A percentile compares a stretch with the other conserved stretches of the same genome.
These are phyloP conservation scores for Epithele typhae DNA, from an alignment of 768 basidiomycete species.

Conservation along the genomic window DNA sequence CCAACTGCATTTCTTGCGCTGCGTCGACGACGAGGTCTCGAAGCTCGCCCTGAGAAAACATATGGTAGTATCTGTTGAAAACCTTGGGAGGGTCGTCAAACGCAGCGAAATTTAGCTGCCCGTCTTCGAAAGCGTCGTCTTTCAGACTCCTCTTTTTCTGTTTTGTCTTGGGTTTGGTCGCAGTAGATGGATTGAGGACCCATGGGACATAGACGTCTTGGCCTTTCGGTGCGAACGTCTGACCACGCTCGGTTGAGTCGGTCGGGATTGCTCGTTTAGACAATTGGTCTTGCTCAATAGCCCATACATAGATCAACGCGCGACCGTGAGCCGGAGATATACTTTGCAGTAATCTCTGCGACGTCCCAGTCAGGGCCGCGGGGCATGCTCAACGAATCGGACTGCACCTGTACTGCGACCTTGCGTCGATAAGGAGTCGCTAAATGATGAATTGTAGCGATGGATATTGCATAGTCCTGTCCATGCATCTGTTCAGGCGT, in stretches of 20 bases:
- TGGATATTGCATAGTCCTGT: constrained; percentile 94
- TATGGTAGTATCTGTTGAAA: constrained; percentile 92
- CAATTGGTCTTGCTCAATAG: constrained; percentile 83
- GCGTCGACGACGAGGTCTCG: constrained; percentile 55
- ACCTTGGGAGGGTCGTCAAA: too few relatives aligned
- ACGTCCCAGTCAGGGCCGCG: background rate
- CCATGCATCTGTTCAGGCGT: constrained; percentile 1
- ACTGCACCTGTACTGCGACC: constrained; percentile 65
- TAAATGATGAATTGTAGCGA: constrained; percentile 96
- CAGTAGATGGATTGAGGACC: constrained; percentile 47
- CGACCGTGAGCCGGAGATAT: constrained; percentile 71
- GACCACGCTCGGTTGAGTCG: constrained; percentile 14
- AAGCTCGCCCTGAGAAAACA: constrained; percentile 86
- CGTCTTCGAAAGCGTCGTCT: too few relatives aligned
- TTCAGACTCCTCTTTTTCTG: too few relatives aligned
- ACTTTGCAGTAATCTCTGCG: constrained; percentile 56
- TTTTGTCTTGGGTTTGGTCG: constrained; percentile 17
- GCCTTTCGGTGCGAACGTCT: constrained; percentile 30
- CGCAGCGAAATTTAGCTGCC: too few relatives aligned
- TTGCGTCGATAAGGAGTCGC: constrained; percentile 73
- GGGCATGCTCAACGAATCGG: background rate
- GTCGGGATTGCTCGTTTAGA: constrained; percentile 68
- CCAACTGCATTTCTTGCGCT: constrained; percentile 50
- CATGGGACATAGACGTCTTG: constrained; percentile 91
- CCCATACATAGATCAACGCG: constrained; percentile 94